These are phyloP conservation scores for Termitomyces sp. DNA, from an alignment of 768 basidiomycete species.

Conservation along the genomic window DNA sequence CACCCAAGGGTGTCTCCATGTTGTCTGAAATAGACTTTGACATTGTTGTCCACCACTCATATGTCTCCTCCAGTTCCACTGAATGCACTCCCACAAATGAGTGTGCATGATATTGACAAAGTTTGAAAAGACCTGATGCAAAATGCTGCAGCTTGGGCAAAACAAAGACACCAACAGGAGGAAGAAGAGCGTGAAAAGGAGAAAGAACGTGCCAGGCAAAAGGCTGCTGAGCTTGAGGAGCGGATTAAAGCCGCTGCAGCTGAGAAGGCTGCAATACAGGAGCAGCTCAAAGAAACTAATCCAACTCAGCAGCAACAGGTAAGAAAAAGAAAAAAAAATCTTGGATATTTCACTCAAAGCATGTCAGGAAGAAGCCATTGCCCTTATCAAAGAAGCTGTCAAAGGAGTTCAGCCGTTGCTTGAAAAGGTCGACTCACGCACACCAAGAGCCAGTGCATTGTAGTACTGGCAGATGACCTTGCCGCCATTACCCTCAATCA, in stretches of 20 bases:
- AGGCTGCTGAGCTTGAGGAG: slow-evolving; percentile 72
- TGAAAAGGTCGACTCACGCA: background rate
- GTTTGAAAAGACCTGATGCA: no score
- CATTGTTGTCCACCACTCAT: slow-evolving; percentile 28
- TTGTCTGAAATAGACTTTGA: no score
- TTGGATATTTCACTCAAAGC: no score
- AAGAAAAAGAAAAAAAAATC: no score
- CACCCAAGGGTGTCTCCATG: no score
- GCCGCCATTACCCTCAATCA: slow-evolving; percentile 79
- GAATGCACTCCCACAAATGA: no score
- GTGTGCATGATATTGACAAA: no score
- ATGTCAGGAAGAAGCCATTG: no score
- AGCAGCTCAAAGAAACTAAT: no score
- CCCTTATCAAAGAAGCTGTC: slow-evolving; percentile 46
- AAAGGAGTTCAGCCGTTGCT: slow-evolving; percentile 16
- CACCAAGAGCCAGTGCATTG: slow-evolving; percentile 81
- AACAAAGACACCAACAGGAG: slow-evolving; percentile 72
- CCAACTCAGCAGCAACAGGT: no score
- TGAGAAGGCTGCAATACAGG: slow-evolving; percentile 31
- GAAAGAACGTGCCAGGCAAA: slow-evolving; percentile 73
- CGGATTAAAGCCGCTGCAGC: slow-evolving; percentile 43
- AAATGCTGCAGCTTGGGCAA: slow-evolving; percentile 82
- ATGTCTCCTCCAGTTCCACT: slow-evolving; percentile 29
- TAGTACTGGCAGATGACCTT: slow-evolving; percentile 87
- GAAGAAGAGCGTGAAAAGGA: slow-evolving; percentile 79